A percentile compares a stretch with the other conserved stretches of the same genome.
phyloP scores from a whole-genome alignment of 768 basidiomycete genomes.

The Podaxis carcinomalis region DNA sequence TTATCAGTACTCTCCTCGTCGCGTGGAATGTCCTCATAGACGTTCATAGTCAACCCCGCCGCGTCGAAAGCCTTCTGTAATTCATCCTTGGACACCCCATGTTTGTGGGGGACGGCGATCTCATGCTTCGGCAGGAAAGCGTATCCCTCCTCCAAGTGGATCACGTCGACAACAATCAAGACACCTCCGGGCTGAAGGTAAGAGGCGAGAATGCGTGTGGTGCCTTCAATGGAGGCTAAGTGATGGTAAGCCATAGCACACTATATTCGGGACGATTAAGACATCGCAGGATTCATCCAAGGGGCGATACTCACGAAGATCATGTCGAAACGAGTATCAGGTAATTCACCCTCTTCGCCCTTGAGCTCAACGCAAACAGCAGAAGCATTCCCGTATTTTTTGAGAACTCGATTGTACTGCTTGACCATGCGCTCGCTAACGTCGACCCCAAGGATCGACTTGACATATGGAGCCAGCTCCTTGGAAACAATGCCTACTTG shows the following conservation, averaged over 20 bases:
- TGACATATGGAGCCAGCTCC: constrained; percentile 49
- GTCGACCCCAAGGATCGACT: constrained; percentile 61
- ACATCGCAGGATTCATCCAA: not conserved
- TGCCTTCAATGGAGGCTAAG: constrained; percentile 43
- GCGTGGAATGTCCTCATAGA: constrained; percentile 29
- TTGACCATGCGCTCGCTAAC: constrained; percentile 64
- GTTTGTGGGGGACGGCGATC: constrained; percentile 48
- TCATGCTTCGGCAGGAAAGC: constrained; percentile 16
- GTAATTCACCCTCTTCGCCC: constrained; percentile 17
- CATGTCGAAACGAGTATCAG: not conserved
- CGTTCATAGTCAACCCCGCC: constrained; percentile 46
- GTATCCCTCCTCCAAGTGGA: constrained; percentile 15
- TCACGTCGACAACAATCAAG: constrained; percentile 54
- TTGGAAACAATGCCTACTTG: constrained; percentile 15
- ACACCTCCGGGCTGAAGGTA: constrained; percentile 61
- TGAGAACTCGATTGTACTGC: constrained; percentile 44
- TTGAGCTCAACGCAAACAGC: constrained; percentile 45
- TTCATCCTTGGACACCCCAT: constrained; percentile 29
- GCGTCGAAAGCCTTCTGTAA: constrained; percentile 47
- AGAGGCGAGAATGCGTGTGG: constrained; percentile 47
- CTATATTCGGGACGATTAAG: constrained; percentile 24
- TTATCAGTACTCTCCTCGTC: constrained; percentile 30
- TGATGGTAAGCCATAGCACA: constrained; percentile 68
- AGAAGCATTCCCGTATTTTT: constrained; percentile 53
- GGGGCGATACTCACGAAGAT: not conserved